phyloP scores from a whole-genome alignment of 768 basidiomycete species.

The Piloderma croceum region DNA sequence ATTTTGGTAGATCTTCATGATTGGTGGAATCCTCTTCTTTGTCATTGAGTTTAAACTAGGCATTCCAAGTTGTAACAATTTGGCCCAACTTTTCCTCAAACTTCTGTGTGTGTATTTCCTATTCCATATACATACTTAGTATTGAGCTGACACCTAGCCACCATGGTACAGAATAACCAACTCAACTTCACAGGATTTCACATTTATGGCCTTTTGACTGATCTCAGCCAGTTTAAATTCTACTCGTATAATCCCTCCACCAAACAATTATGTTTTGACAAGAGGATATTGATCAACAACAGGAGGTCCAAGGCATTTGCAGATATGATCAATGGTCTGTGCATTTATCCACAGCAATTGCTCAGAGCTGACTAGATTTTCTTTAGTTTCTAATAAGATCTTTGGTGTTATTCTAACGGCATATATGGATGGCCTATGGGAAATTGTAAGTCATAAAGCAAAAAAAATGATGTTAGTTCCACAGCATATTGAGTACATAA shows the following conservation, averaged over 20 bases:
- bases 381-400: too few relatives aligned
- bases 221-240: conserved; percentile 10
- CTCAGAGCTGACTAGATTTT: conserved; percentile 10
- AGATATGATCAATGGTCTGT: conserved; percentile 18
- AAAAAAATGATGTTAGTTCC: too few relatives aligned
- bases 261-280: conserved; percentile 6
- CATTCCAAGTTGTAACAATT: too few relatives aligned
- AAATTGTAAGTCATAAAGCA: conserved; percentile 5
- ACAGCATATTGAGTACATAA: too few relatives aligned
- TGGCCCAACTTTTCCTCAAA: conserved; percentile 12
- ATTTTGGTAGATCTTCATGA: too few relatives aligned
- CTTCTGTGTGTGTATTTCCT: conserved; percentile 10
- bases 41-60: conserved; percentile 22
- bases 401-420: conserved; percentile 14
- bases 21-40: too few relatives aligned
- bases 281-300: conserved; percentile 13
- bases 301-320: conserved; percentile 9
- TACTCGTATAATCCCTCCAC: conserved; percentile 12
- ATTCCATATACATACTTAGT: conserved; percentile 3
- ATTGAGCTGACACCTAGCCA: conserved; percentile 9
- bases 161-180: too few relatives aligned
- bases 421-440: conserved; percentile 15
- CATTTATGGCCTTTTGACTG: conserved; percentile 12
- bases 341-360: conserved; percentile 6
- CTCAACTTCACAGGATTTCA: conserved; percentile 9